These are phyloP conservation scores for Rhizodiscina lignyota DNA, from an alignment of 495 filamentous ascomycete species.

Conservation along the genomic window DNA sequence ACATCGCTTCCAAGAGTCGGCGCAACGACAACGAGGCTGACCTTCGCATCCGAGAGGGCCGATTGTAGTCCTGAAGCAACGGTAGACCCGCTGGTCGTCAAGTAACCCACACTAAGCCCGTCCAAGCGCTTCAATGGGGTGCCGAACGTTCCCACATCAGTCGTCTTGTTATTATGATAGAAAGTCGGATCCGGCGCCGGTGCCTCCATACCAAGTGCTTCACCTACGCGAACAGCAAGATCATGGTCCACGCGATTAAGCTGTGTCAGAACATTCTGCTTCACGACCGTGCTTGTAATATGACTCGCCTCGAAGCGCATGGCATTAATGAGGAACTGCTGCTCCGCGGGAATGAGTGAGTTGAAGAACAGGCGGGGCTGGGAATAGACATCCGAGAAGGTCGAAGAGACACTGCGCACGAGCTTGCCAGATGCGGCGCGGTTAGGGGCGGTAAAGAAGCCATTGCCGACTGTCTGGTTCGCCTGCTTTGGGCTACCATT, in stretches of 20 bases:
- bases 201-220: conserved; percentile 32
- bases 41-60: conserved; percentile 27
- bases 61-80: conserved; percentile 23
- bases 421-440: conserved; percentile 37
- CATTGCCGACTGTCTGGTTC: conserved; percentile 46
- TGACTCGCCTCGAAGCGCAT: conserved; percentile 58
- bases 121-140: conserved; percentile 40
- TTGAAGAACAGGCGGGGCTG: conserved; percentile 66
- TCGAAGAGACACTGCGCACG: conserved; percentile 40
- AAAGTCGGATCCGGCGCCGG: conserved; percentile 37
- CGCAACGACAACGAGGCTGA: conserved; percentile 44
- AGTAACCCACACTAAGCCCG: conserved; percentile 49
- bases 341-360: conserved; percentile 49
- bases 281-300: conserved; percentile 36
- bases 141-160: conserved; percentile 42
- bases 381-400: conserved; percentile 58
- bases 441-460: conserved; percentile 56
- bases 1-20: conserved; percentile 40
- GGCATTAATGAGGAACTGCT: conserved; percentile 65
- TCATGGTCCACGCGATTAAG: conserved; percentile 58
- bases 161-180: conserved; percentile 57
- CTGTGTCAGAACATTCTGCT: conserved; percentile 47
- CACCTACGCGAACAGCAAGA: conserved; percentile 47
- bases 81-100: conserved; percentile 30
- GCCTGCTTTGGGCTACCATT: conserved; percentile 48